Conservation (phyloP, 2,329 filamentous ascomycete species). For the Sporothrix protearum region DNA sequence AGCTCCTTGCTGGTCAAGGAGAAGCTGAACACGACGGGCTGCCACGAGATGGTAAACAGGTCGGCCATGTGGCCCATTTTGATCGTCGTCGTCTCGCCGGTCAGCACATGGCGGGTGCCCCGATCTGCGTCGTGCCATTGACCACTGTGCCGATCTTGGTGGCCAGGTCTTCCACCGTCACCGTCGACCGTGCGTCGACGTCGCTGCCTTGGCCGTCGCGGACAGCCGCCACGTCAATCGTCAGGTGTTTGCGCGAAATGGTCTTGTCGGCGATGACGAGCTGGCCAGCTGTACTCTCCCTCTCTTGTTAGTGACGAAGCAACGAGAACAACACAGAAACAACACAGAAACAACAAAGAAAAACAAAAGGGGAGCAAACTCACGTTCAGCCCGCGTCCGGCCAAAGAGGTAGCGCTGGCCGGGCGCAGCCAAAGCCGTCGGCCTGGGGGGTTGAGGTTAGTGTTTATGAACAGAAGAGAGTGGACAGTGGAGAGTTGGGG, state of each 20-base stretch:
- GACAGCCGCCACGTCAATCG: constrained; percentile 67
- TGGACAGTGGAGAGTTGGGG: too few relatives aligned
- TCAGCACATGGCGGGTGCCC: constrained; percentile 56
- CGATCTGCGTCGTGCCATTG: constrained; percentile 67
- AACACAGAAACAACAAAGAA: too few relatives aligned
- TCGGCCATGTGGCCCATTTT: constrained; percentile 67
- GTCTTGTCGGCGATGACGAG: constrained; percentile 72
- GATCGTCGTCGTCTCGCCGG: constrained; percentile 59
- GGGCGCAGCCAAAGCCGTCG: constrained; percentile 80
- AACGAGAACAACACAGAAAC: neutral
- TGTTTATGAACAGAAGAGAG: neutral
- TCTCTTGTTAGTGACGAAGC: neutral
- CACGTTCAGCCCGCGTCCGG: constrained; percentile 66
- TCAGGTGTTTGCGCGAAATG: constrained; percentile 85
- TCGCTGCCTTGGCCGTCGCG: constrained; percentile 62
- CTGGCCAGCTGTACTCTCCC: constrained; percentile 58
- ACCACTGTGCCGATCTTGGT: constrained; percentile 81
- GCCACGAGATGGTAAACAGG: constrained; percentile 70
- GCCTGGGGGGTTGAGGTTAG: constrained; percentile 40
- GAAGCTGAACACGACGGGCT: constrained; percentile 76
- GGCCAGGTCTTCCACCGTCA: constrained; percentile 74
- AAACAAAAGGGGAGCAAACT: constrained; percentile 27
- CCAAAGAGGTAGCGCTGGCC: constrained; percentile 81
- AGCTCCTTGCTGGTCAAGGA: constrained; percentile 69
- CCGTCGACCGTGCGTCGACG: constrained; percentile 58